Evolutionary conservation across 176 grass and related monocot genomes (phyloP).

Genomic region (Triticum timopheevii): DNA sequence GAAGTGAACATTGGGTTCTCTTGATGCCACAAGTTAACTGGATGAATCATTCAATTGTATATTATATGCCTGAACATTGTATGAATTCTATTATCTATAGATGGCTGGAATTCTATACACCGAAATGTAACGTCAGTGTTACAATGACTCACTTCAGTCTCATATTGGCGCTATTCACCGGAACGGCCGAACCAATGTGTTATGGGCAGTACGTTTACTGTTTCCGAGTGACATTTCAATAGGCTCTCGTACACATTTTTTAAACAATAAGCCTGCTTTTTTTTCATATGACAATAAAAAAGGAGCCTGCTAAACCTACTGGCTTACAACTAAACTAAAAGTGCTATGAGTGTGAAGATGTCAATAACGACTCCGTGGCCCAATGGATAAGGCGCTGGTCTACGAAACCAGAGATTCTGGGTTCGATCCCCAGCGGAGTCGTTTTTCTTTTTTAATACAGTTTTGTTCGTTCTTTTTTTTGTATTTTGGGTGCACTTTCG

Average conservation of each 20-base stretch:
- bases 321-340: no score
- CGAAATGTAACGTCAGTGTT: background rate
- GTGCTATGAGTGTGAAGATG: fast-evolving
- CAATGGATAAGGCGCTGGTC: slow-evolving; percentile 99
- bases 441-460: background rate
- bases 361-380: slow-evolving; percentile 59
- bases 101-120: background rate
- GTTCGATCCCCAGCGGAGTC: slow-evolving; percentile 94
- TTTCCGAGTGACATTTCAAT: background rate
- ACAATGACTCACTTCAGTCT: background rate
- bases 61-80: slow-evolving; percentile 31
- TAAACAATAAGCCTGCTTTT: background rate
- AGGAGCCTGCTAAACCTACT: background rate
- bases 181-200: background rate
- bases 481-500: no score
- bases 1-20: slow-evolving; percentile 11
- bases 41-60: slow-evolving; percentile 35
- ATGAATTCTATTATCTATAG: background rate
- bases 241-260: background rate
- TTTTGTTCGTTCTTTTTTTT: no score
- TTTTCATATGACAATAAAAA: no score
- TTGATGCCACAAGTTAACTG: slow-evolving; percentile 22
- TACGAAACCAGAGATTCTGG: slow-evolving; percentile 99
- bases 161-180: background rate
- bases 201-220: background rate